Evolutionary conservation across 2,329 filamentous ascomycete species (phyloP).

Genomic region (Trichoderma endophyticum): DNA sequence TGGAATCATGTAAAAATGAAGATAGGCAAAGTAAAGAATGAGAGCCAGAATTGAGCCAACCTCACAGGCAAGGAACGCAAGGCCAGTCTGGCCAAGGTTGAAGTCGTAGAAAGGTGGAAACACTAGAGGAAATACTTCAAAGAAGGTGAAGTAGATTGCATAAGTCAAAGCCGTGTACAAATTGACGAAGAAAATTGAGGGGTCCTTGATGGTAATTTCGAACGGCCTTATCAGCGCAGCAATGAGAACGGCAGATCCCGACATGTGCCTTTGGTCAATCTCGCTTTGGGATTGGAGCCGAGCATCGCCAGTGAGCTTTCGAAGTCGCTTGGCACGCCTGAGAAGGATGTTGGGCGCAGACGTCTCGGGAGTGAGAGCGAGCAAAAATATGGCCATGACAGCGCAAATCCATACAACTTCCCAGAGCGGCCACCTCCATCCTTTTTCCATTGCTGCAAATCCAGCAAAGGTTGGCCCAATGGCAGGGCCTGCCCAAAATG

Average conservation of each 20-base stretch:
- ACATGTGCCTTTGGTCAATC: constrained; percentile 25
- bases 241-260: constrained; percentile 20
- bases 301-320: constrained; percentile 28
- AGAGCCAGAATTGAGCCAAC: not conserved
- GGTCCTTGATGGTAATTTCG: constrained; percentile 34
- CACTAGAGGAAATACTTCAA: not conserved
- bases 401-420: constrained; percentile 55
- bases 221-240: constrained; percentile 29
- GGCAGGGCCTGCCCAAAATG: constrained; percentile 29
- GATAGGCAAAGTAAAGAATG: constrained; percentile 1
- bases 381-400: constrained; percentile 51
- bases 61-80: not conserved
- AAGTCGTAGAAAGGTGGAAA: not conserved
- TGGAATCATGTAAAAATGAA: not conserved
- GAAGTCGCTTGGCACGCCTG: constrained; percentile 52
- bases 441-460: constrained; percentile 49
- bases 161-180: constrained; percentile 46
- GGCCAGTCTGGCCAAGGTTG: not conserved
- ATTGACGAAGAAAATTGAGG: constrained; percentile 32
- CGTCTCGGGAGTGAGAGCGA: constrained; percentile 58
- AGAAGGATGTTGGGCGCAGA: constrained; percentile 52
- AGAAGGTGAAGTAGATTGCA: constrained; percentile 23
- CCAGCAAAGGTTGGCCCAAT: constrained; percentile 9
- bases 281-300: constrained; percentile 23
- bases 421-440: constrained; percentile 56